Conservation (phyloP, 768 basidiomycete genomes). For the Candolleomyces aberdarensis region DNA sequence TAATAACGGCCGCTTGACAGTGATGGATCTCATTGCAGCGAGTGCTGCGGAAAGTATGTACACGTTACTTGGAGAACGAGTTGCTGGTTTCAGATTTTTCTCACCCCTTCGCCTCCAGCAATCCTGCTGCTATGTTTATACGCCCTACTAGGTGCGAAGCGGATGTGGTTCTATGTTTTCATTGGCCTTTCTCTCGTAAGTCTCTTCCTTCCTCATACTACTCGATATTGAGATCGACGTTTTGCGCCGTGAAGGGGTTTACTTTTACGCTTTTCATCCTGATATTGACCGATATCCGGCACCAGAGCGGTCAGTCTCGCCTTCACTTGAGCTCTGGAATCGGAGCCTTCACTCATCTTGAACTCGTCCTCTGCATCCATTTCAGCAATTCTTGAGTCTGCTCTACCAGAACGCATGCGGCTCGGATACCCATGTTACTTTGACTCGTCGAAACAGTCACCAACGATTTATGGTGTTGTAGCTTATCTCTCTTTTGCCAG, state of each 20-base stretch:
- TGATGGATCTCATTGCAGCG: too few relatives aligned
- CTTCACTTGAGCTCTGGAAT: too few relatives aligned
- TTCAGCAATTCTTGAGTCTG: too few relatives aligned
- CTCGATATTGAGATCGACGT: background rate
- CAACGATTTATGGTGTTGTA: background rate
- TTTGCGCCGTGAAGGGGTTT: background rate
- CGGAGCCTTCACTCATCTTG: too few relatives aligned
- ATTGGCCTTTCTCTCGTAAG: background rate
- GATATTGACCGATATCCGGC: too few relatives aligned
- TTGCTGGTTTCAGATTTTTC: background rate
- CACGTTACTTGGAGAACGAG: background rate
- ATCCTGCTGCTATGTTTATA: background rate
- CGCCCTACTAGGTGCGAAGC: background rate
- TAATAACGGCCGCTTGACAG: too few relatives aligned
- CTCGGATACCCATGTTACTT: background rate
- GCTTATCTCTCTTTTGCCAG: background rate
- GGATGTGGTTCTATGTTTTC: background rate
- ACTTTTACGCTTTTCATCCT: background rate
- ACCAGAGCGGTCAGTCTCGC: too few relatives aligned
- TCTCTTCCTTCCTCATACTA: background rate
- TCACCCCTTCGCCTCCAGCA: background rate
- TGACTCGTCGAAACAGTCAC: background rate
- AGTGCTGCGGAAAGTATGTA: background rate
- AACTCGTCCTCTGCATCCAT: too few relatives aligned
- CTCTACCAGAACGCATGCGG: too few relatives aligned